Evolutionary conservation across 1,284 basidiomycete genomes (phyloP), one percentile per base, ranked within the genome.

Genomic region (Heterobasidion occidentale): DNA sequence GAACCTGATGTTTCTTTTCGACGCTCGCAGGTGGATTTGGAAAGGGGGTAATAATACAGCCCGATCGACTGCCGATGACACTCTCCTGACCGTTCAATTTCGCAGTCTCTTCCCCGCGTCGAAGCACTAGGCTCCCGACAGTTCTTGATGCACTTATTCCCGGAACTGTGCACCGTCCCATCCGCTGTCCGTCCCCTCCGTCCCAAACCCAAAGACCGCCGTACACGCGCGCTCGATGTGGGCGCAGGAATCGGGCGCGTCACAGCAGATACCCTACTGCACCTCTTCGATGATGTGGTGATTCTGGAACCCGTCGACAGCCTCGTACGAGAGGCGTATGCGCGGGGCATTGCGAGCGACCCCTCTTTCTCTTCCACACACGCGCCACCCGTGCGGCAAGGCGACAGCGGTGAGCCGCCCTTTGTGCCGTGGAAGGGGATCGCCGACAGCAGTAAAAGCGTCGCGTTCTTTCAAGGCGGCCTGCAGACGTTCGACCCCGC

Each of bases 241-340:
- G 94, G 88, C 15, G 88, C 93, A 15, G 94, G 94, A 2, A 88
- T 98, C 52, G 94, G 95, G 8, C 84, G 95, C 54, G 93, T 96
- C 36, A 95, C 93, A 0, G 77, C 82, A 5, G 85, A 90, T 59
- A 90, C 93, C 11, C 82, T 98, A 9, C 79, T 97, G 6, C 88
- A 88, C 63, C 83, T 97, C 52, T 80, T 94, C 59, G 80, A 86
- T 36, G 88, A 93, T 64, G 89, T 97, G 46, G 84, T 94, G 46
- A 79, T 96, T 44, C 79, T 94, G 57, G 94, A 98, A 68, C 94
- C 94, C 2, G 90, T 93, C 1, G 76, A 77, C 27, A 71, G 81
- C 45, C 94, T 97, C 67, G 77, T 96, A 27, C 71, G 78, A 45
- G 81, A 89, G 64, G 94, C 92, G 0, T 72, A 86, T 38, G 71